These are phyloP conservation scores for Solanum ossicruentum DNA, from an alignment of 257 asterid genomes.

Conservation along the genomic window DNA sequence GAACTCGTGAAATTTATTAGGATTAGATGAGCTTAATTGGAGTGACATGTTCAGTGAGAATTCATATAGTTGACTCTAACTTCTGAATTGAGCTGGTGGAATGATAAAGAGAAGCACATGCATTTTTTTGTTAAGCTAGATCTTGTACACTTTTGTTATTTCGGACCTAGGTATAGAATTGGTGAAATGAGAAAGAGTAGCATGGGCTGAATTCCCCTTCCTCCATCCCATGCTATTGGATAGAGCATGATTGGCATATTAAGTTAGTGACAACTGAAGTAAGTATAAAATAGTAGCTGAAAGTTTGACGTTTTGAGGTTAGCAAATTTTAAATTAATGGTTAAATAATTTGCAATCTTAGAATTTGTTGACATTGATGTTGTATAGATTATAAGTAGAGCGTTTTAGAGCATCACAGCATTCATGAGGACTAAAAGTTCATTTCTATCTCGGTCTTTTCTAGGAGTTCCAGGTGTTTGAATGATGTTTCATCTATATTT, in stretches of 20 bases:
- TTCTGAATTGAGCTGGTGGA: background rate
- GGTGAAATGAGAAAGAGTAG: background rate
- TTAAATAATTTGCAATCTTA: background rate
- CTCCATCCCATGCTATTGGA: background rate
- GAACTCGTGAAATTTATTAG: background rate
- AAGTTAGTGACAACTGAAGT: background rate
- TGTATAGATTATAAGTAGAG: background rate
- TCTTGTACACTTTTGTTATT: background rate
- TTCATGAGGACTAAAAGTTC: background rate
- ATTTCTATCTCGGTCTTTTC: background rate
- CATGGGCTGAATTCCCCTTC: background rate
- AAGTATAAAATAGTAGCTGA: background rate
- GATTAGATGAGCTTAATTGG: background rate
- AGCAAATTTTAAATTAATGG: background rate
- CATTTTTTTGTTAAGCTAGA: background rate
- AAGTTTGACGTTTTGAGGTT: background rate
- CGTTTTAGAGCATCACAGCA: background rate
- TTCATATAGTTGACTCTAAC: background rate
- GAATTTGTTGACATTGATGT: background rate
- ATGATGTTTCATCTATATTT: background rate
- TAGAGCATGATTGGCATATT: background rate
- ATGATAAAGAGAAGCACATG: background rate
- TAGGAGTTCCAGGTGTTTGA: background rate
- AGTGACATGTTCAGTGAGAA: background rate
- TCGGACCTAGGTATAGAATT: background rate